Base-by-base conservation (phyloP, 139 green algal species). In the Chlamydomonas asymmetrica region DNA sequence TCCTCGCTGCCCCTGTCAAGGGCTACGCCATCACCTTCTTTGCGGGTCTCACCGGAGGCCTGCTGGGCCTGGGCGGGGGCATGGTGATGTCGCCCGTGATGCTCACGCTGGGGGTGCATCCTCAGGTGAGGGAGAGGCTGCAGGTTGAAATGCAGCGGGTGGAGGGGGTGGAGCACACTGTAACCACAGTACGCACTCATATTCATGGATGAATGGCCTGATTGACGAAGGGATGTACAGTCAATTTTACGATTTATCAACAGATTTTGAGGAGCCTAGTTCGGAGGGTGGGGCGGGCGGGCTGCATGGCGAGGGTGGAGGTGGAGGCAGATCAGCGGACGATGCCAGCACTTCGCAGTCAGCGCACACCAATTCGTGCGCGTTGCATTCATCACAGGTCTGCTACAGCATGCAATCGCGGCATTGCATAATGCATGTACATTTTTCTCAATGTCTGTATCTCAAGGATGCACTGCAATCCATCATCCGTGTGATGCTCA, bases 71-170 rank as follows among this genome's bases (percentile, higher is more conserved):
- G 32, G 88, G 88, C 16, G 89, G 89, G 32, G 89, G 88, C 70
- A 90, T 92, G 54, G 66, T 94, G 41, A 90, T 79, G 50, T 76
- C 71, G 4, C 82, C 82, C 10, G 45, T 88, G 71, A 66, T 88
- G 76, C 57, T 88, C 54, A 69, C 82, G 35, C 52, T 88, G 38
- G 80, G 80, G 0, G 78, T 83, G 22, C 83, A 88, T 4, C 79
- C 83, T 1, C 80, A 85, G 78, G 79, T 83, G 39, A 25, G 75
- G 45, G 13, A 16, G 13, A 13, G 13, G 45, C 45, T 52, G 45
- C 45, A 52, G 32, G 13, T 65, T 7, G 59, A 34, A 10, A 18
- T 41, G 59, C 59, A 65, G 8, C 59, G 32, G 32, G 32, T 41
- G 59, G 59, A 41, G 59, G 32, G 59, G 0, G 57, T 31, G 38